Conservation (phyloP, 371 early-diverging fungal genomes). For the Mucor irregularis region DNA sequence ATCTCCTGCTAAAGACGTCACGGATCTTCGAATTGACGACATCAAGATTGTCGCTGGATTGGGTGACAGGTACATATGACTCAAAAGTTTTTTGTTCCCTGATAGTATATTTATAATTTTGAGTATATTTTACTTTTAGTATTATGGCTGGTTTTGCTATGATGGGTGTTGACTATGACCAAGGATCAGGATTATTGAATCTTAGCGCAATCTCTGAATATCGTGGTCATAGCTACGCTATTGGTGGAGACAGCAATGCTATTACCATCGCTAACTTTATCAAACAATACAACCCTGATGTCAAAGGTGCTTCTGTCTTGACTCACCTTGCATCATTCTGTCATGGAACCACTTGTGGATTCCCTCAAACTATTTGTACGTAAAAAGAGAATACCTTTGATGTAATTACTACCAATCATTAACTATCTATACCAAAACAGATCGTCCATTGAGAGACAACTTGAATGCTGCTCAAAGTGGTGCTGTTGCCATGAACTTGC, state of each 20-base stretch:
- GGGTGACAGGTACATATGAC: slow-evolving; percentile 31
- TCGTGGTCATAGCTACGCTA: slow-evolving; percentile 35
- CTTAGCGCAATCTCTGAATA: slow-evolving; percentile 19
- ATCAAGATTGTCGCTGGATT: slow-evolving; percentile 26
- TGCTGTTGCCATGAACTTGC: slow-evolving; percentile 26
- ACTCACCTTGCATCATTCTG: slow-evolving; percentile 24
- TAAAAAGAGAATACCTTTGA: background rate
- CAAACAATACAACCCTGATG: slow-evolving; percentile 24
- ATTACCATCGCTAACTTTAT: slow-evolving; percentile 29
- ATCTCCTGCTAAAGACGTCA: slow-evolving; percentile 18
- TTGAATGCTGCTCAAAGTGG: slow-evolving; percentile 40
- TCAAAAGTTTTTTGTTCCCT: too few relatives aligned
- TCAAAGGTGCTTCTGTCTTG: slow-evolving; percentile 27
- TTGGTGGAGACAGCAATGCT: slow-evolving; percentile 34
- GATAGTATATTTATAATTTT: too few relatives aligned
- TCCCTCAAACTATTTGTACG: slow-evolving; percentile 12
- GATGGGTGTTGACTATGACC: slow-evolving; percentile 20
- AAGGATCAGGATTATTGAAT: slow-evolving; percentile 8
- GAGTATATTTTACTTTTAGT: slow-evolving; percentile 6
- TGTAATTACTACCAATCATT: background rate
- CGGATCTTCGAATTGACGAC: slow-evolving; percentile 30
- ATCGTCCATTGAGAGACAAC: slow-evolving; percentile 25
- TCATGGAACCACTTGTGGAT: background rate
- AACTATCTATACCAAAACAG: slow-evolving; percentile 1
- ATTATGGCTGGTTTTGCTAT: slow-evolving; percentile 33